A percentile compares a stretch with the other conserved stretches of the same genome.
Evolutionary conservation across 2,329 filamentous ascomycete genomes (phyloP).

Genomic region (Xylaria arbuscula): DNA sequence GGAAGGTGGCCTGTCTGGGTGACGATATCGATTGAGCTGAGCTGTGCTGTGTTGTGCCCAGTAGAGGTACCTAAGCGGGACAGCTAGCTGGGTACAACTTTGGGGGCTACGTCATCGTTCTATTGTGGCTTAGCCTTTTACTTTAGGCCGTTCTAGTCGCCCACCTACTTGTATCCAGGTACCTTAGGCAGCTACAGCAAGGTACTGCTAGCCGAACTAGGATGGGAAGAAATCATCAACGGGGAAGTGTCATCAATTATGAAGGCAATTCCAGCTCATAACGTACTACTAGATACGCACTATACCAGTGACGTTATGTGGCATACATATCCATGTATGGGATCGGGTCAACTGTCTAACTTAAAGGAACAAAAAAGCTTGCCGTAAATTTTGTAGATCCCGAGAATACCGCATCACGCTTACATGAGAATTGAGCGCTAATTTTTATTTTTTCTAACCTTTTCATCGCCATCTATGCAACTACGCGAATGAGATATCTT

Average conservation of each 20-base stretch:
- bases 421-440: neutral
- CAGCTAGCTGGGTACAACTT: constrained; percentile 11
- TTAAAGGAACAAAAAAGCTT: no score
- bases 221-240: no score
- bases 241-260: no score
- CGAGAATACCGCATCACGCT: neutral
- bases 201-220: neutral
- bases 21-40: constrained; percentile 40
- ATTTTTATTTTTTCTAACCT: neutral
- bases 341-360: no score
- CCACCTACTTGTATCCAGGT: neutral
- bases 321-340: no score
- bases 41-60: constrained; percentile 12
- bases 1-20: constrained; percentile 42
- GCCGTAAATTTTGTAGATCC: neutral
- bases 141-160: neutral
- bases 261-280: no score
- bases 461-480: neutral
- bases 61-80: constrained; percentile 1
- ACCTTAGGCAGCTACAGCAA: neutral
- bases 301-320: no score
- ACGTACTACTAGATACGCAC: no score
- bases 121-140: constrained; percentile 5
- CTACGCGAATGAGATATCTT: neutral
- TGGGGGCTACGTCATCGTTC: constrained; percentile 28